A percentile compares a stretch with the other conserved stretches of the same genome.
Evolutionary conservation across 257 asterid genomes (phyloP).

Genomic region (Solanum chaucha): DNA sequence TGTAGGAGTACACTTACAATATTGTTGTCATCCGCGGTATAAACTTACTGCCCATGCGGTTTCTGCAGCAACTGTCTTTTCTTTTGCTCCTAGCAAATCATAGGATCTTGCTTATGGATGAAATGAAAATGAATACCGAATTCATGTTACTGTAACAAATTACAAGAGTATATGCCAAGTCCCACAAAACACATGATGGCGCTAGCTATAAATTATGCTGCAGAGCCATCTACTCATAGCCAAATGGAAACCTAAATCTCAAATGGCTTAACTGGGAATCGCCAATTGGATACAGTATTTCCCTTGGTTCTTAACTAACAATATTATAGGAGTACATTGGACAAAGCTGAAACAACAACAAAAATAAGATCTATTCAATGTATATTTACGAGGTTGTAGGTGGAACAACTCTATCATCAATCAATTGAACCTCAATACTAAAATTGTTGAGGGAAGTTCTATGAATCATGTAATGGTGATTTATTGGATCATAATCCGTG

Average conservation of each 20-base stretch:
- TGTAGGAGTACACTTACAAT: no score
- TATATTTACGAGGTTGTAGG: background rate
- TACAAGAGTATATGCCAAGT: background rate
- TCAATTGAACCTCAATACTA: background rate
- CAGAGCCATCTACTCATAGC: background rate
- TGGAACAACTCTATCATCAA: background rate
- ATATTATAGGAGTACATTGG: background rate
- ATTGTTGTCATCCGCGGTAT: background rate
- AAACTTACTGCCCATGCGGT: background rate
- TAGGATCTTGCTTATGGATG: background rate
- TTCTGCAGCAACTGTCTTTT: background rate
- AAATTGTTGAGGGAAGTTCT: background rate
- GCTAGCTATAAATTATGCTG: background rate
- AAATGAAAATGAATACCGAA: background rate
- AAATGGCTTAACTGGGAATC: background rate
- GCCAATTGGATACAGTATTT: background rate
- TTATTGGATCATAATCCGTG: background rate
- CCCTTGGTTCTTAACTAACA: background rate
- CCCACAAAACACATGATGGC: background rate
- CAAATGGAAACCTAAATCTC: background rate
- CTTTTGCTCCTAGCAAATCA: background rate
- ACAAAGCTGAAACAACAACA: background rate
- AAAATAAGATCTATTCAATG: background rate
- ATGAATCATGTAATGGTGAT: background rate
- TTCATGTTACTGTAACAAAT: background rate